phyloP scores from a whole-genome alignment of 352 stramenopile species.

The Globisporangium ultimum region DNA sequence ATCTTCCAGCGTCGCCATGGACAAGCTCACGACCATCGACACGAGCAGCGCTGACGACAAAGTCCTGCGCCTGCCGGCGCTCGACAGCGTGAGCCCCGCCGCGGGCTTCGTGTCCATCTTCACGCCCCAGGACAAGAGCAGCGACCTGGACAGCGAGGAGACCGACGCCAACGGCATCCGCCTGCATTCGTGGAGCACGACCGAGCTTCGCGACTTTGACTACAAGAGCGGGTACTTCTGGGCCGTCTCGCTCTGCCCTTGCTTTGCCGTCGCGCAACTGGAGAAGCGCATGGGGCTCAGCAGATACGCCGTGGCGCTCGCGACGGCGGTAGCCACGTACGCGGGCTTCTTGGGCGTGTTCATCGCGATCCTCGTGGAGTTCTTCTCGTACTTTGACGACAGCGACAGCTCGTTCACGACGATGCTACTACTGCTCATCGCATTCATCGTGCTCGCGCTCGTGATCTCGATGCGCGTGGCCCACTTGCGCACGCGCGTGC shows the following conservation, averaged over 20 bases:
- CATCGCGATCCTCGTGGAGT: slow-evolving; percentile 2
- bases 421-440: slow-evolving; percentile 5
- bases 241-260: slow-evolving; percentile 10
- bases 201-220: slow-evolving; percentile 8
- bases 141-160: slow-evolving; percentile 9
- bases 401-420: not conserved
- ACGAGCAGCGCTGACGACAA: not conserved
- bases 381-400: slow-evolving; percentile 11
- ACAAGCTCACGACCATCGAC: no score
- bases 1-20: no score
- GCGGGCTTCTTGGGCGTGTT: slow-evolving; percentile 4
- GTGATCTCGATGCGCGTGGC: not conserved
- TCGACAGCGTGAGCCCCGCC: slow-evolving; percentile 6
- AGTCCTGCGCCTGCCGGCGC: not conserved
- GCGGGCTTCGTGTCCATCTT: slow-evolving; percentile 13
- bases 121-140: slow-evolving; percentile 11
- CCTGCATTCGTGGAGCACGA: slow-evolving; percentile 6
- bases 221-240: slow-evolving; percentile 9
- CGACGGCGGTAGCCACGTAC: not conserved
- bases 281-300: slow-evolving; percentile 7
- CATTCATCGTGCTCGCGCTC: not conserved
- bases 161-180: slow-evolving; percentile 8
- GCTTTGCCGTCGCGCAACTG: slow-evolving; percentile 12
- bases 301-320: slow-evolving; percentile 1
- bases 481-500: not conserved